Conservation (phyloP, 805 yeast genomes). For the Yarrowia deformans region DNA sequence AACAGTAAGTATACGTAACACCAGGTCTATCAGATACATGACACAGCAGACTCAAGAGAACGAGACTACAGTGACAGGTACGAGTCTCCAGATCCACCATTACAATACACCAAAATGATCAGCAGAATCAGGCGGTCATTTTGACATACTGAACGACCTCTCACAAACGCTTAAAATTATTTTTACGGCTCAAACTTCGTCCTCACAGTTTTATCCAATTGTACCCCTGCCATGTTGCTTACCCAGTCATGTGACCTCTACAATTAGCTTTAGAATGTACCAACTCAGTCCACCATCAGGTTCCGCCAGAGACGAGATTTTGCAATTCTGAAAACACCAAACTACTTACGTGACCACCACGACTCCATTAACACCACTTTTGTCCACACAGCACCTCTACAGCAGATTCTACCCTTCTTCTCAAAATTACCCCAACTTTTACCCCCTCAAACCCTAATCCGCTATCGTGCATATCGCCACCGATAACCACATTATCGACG, state of each 20-base stretch:
- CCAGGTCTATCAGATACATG: no score
- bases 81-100: no score
- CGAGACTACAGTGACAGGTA: no score
- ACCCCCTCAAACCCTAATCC: slow-evolving; percentile 15
- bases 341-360: neutral
- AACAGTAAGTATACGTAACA: no score
- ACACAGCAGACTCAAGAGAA: no score
- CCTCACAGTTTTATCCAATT: neutral
- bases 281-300: neutral
- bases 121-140: neutral
- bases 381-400: neutral
- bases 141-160: neutral
- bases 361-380: neutral
- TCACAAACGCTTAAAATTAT: no score
- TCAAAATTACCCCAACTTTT: neutral
- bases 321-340: neutral
- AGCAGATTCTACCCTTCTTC: neutral
- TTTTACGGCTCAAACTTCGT: no score
- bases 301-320: neutral
- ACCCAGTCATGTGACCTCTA: neutral
- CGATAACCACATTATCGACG: neutral
- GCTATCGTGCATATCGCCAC: slow-evolving; percentile 35
- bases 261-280: neutral
- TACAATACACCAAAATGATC: neutral
- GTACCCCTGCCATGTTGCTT: neutral